These are phyloP conservation scores for Moniliella sp. DNA, from an alignment of 1,284 basidiomycete species.

Conservation along the genomic window DNA sequence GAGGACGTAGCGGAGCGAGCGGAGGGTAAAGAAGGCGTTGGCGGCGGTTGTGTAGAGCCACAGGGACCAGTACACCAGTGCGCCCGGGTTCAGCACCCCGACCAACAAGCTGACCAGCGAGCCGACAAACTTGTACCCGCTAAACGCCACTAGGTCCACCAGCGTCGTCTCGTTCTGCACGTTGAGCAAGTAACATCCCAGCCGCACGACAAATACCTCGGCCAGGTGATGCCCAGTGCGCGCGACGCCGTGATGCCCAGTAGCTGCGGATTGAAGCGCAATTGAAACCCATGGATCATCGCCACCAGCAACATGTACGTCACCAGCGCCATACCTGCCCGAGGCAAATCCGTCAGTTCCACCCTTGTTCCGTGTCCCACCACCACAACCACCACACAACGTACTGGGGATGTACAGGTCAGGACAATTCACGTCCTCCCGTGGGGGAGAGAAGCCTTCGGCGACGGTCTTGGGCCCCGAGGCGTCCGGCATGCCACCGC, in stretches of 20 bases:
- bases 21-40: slow-evolving; percentile 79
- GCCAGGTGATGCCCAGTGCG: slow-evolving; percentile 37
- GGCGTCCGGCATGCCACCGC: slow-evolving; percentile 4
- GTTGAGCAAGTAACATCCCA: slow-evolving; percentile 73
- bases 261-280: slow-evolving; percentile 68
- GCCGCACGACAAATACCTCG: slow-evolving; percentile 68
- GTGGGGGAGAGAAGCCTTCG: slow-evolving; percentile 52
- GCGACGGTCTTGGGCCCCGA: slow-evolving; percentile 1
- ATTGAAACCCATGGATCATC: slow-evolving; percentile 59
- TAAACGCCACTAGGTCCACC: slow-evolving; percentile 46
- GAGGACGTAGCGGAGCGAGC: slow-evolving; percentile 70
- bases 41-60: slow-evolving; percentile 69
- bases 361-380: neutral
- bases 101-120: slow-evolving; percentile 22
- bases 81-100: slow-evolving; percentile 30
- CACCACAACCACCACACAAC: slow-evolving; percentile 22
- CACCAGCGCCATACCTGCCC: slow-evolving; percentile 71
- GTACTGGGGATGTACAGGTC: slow-evolving; percentile 84
- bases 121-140: slow-evolving; percentile 81
- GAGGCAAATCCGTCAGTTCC: neutral
- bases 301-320: slow-evolving; percentile 74
- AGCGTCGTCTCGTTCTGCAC: slow-evolving; percentile 50
- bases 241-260: slow-evolving; percentile 67
- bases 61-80: slow-evolving; percentile 46
- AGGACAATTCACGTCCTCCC: slow-evolving; percentile 85